phyloP scores from a whole-genome alignment of 1,284 basidiomycete genomes.

The Inonotus obliquus region DNA sequence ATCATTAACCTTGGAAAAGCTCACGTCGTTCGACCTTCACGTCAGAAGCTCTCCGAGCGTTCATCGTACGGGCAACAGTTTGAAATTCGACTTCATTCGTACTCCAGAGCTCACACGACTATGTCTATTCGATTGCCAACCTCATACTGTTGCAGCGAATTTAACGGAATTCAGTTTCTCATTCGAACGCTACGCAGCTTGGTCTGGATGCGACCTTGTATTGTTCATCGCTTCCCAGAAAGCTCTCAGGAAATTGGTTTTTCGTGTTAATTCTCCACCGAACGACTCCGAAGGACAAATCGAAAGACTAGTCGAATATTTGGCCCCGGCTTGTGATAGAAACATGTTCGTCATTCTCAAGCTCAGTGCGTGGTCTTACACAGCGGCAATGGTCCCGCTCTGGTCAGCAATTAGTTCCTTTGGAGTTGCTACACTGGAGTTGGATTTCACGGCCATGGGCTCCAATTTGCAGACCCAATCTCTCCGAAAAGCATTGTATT shows the following conservation, averaged over 20 bases:
- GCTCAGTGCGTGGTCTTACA: neutral
- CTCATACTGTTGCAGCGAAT: neutral
- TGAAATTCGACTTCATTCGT: neutral
- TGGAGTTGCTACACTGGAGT: neutral
- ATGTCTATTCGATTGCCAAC: neutral
- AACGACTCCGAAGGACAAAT: neutral
- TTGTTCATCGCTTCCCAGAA: neutral
- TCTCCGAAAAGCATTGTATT: neutral
- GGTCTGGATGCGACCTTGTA: neutral
- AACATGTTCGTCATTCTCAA: neutral
- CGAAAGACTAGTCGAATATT: neutral
- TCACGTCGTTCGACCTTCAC: neutral
- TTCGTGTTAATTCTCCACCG: neutral
- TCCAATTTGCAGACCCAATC: neutral
- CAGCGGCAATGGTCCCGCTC: neutral
- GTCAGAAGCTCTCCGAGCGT: neutral
- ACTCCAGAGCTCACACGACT: neutral
- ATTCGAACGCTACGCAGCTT: neutral
- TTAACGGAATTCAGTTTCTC: neutral
- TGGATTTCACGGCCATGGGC: neutral
- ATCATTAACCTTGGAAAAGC: neutral
- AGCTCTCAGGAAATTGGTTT: neutral
- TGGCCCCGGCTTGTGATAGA: neutral
- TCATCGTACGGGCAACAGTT: neutral
- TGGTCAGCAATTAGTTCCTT: neutral